A percentile compares a stretch with the other conserved stretches of the same genome.
These are phyloP conservation scores for Fusarium pininemorale DNA, from an alignment of 2,329 filamentous ascomycete genomes.

Conservation along the genomic window DNA sequence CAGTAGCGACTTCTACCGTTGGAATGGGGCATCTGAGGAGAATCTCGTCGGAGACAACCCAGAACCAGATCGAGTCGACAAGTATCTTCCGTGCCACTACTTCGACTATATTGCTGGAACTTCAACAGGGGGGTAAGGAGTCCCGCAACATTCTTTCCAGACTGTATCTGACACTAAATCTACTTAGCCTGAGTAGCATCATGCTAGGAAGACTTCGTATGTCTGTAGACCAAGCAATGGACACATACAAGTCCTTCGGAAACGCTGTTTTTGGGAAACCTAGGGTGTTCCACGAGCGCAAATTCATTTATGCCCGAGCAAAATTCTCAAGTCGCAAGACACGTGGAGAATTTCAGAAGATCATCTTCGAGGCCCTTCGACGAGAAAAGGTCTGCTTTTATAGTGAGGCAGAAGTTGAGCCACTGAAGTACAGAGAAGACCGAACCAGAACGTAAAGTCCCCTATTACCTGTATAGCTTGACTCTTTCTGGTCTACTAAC, in stretches of 20 bases:
- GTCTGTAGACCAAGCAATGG: neutral
- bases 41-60: too few relatives aligned
- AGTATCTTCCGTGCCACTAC: neutral
- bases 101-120: neutral
- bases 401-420: rapidly evolving
- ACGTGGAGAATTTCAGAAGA: neutral
- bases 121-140: neutral
- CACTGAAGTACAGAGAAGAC: neutral
- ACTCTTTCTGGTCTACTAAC: too few relatives aligned
- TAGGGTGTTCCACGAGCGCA: neutral
- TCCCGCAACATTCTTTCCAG: too few relatives aligned
- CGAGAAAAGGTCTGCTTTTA: rapidly evolving
- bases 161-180: rapidly evolving
- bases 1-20: neutral
- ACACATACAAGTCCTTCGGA: rapidly evolving
- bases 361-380: rapidly evolving
- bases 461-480: too few relatives aligned
- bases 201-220: neutral
- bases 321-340: neutral
- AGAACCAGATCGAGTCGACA: neutral
- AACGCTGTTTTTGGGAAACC: neutral
- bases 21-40: too few relatives aligned
- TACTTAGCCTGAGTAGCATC: neutral
- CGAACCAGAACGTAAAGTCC: neutral
- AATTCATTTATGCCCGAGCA: neutral